Evolutionary conservation across 306 rosid genomes (phyloP).

Genomic region (Rosa rugosa): DNA sequence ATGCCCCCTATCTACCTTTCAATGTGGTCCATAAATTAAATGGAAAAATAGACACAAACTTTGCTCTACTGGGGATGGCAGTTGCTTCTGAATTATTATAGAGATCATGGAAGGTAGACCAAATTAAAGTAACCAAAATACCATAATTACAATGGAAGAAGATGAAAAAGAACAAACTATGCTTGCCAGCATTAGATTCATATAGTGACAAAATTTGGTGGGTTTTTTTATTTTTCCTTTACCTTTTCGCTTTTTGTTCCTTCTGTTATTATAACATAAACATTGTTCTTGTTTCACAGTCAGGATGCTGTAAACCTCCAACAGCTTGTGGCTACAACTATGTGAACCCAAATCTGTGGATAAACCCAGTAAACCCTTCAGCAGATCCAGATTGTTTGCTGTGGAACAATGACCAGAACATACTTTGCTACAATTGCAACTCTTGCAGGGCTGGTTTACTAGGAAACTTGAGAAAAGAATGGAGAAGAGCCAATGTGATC

Average conservation of each 20-base stretch:
- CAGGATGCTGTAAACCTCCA: conserved; percentile 96
- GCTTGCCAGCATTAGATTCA: conserved; percentile 32
- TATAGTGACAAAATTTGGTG: conserved; percentile 27
- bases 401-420: conserved; percentile 88
- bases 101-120: conserved; percentile 29
- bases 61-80: neutral
- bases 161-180: conserved; percentile 21
- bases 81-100: conserved; percentile 13
- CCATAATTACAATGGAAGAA: conserved; percentile 19
- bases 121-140: conserved; percentile 24
- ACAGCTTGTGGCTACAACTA: conserved; percentile 67
- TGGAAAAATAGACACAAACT: neutral
- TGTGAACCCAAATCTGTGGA: conserved; percentile 75
- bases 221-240: neutral
- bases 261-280: neutral
- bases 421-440: conserved; percentile 79
- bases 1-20: conserved; percentile 21
- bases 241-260: neutral
- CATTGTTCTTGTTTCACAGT: conserved; percentile 40
- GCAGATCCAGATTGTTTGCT: conserved; percentile 72
- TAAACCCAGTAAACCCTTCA: conserved; percentile 62
- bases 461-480: conserved; percentile 82
- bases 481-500: conserved; percentile 80
- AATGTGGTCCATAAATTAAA: conserved; percentile 21
- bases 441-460: conserved; percentile 90